A percentile compares a stretch with the other conserved stretches of the same genome.
Conservation (phyloP, 805 yeast species). For the Candida qinlingensis region DNA sequence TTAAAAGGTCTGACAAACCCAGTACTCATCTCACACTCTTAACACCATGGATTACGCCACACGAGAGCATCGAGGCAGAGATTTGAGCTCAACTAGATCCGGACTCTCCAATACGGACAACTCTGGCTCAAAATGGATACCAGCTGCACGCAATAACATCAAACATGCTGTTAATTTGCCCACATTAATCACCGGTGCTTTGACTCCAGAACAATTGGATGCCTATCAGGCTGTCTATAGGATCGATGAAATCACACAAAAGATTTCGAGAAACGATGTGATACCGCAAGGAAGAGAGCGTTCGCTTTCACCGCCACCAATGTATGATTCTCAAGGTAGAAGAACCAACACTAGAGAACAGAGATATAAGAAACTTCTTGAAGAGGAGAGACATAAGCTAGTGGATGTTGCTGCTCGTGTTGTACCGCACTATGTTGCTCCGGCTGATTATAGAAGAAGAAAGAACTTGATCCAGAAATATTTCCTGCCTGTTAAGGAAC, state of each 20-base stretch:
- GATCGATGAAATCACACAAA: slow-evolving; percentile 71
- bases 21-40: too few relatives aligned
- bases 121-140: background rate
- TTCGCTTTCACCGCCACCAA: slow-evolving; percentile 91
- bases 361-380: slow-evolving; percentile 55
- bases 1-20: too few relatives aligned
- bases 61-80: background rate
- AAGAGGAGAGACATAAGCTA: slow-evolving; percentile 72
- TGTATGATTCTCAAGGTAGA: slow-evolving; percentile 76
- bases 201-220: slow-evolving; percentile 76
- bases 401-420: slow-evolving; percentile 69
- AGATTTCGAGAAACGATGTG: slow-evolving; percentile 46
- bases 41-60: too few relatives aligned
- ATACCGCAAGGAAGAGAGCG: slow-evolving; percentile 41
- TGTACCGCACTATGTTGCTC: slow-evolving; percentile 77
- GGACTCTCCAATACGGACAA: background rate
- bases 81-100: background rate
- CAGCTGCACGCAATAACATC: slow-evolving; percentile 11
- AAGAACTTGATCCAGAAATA: slow-evolving; percentile 75
- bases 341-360: slow-evolving; percentile 81
- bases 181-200: slow-evolving; percentile 37
- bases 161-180: slow-evolving; percentile 28
- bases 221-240: slow-evolving; percentile 66
- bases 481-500: slow-evolving; percentile 77
- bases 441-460: slow-evolving; percentile 67